Evolutionary conservation across 805 yeast genomes (phyloP), one percentile per base, ranked within the genome.

Genomic region (Teunomyces barrocoloradensis): DNA sequence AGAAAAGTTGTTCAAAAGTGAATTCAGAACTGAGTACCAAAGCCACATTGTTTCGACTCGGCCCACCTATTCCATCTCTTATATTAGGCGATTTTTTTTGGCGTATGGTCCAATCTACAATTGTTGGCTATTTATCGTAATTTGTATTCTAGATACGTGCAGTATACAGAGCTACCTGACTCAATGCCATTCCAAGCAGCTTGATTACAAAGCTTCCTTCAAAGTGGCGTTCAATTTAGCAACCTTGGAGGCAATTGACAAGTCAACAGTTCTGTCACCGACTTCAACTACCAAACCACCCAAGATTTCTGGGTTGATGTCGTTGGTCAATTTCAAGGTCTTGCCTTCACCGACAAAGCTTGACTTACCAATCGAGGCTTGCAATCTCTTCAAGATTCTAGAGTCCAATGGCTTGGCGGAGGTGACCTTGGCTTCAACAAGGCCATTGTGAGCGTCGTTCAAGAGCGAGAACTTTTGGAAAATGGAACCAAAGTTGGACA

Each of bases 261-360:
- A 80, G 75, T 94, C 99, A 61, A 90, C 96, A 54, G 98, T 91
- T 73, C 86, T 89, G 78, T 92, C 99, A 65, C 92, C 97, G 61
- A 94, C 89, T 74, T 91, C 96, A 51, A 94, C 96, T 59, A 94
- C 76, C 69, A 94, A 81, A 63, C 99, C 99, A 66, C 99, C 99
- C 69, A 88, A 79, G 66, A 94, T 88, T 56, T 87, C 94, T 55
- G 96, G 89, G 76, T 89, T 84, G 53, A 92, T 87, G 55, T 77
- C 78, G 79, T 90, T 92, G 59, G 82, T 74, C 60, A 94, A 76
- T 77, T 86, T 85, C 70, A 94, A 82, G 60, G 92, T 81, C 80
- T 91, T 87, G 61, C 89, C 92, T 48, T 77, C 71, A 58, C 96
- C 96, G 53, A 92, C 96, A 63, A 83, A 86, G 58, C 79, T 71